Percentiles rank a stretch among this genome's conserved stretches.
Conservation (phyloP, 148 eudicot species). For the Cornus suecica region DNA sequence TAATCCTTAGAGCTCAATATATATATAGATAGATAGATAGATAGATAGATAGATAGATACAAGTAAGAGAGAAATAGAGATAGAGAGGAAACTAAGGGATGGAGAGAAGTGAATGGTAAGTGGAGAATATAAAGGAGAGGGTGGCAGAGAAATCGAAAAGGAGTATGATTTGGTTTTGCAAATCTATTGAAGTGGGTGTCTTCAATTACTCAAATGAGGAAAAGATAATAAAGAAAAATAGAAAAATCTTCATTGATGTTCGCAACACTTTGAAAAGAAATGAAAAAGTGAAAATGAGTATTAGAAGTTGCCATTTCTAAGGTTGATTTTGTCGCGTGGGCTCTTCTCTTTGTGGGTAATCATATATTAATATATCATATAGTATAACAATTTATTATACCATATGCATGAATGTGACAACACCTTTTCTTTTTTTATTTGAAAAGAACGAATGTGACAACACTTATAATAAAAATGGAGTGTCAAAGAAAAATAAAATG, state of each 20-base stretch:
- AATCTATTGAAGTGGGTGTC: constrained; percentile 25
- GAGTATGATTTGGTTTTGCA: constrained; percentile 26
- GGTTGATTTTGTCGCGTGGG: constrained; percentile 71
- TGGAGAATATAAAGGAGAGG: constrained; percentile 19
- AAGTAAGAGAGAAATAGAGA: constrained; percentile 8
- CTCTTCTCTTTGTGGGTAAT: constrained; percentile 4
- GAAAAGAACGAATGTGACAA: too few species aligned
- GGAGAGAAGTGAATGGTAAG: constrained; percentile 15
- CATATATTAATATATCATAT: too few species aligned
- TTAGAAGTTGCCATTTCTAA: constrained; percentile 41
- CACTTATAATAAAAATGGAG: too few species aligned
- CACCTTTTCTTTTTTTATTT: too few species aligned
- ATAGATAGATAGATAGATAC: too few species aligned
- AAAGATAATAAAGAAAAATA: background rate
- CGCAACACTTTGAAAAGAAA: constrained; percentile 13
- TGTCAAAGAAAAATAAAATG: too few species aligned
- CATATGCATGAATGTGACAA: too few species aligned
- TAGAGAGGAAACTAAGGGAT: constrained; percentile 22
- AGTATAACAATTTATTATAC: too few species aligned
- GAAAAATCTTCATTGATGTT: constrained; percentile 51
- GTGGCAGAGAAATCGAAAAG: constrained; percentile 28
- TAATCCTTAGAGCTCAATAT: background rate
- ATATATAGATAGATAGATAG: background rate
- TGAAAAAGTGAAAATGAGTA: background rate
- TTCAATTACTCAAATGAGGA: constrained; percentile 18